Conservation (phyloP, 345 rosid species). For the Ceriops tagal region DNA sequence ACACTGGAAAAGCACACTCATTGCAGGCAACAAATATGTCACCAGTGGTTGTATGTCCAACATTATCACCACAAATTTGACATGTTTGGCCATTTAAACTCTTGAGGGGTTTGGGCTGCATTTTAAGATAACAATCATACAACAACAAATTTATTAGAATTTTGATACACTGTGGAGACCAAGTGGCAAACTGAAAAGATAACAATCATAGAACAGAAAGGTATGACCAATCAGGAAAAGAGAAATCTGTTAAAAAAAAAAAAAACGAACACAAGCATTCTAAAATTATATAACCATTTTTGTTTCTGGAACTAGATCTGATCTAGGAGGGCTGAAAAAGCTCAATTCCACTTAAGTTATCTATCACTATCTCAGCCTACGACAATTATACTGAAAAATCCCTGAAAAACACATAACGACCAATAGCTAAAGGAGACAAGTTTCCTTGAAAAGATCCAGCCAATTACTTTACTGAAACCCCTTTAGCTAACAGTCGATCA, state of each 20-base stretch:
- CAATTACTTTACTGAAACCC: not conserved
- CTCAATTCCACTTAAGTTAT: not conserved
- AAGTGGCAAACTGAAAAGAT: not conserved
- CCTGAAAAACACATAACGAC: not conserved
- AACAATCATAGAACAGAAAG: not conserved
- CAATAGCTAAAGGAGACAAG: not conserved
- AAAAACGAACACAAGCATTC: not conserved
- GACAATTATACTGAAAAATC: not conserved
- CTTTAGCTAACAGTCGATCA: not conserved
- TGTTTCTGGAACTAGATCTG: not conserved
- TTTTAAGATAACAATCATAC: not conserved
- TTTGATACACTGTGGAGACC: not conserved
- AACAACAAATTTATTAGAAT: conserved; percentile 19
- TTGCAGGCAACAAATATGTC: conserved; percentile 96
- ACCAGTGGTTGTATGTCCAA: conserved; percentile 55
- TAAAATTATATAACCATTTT: not conserved
- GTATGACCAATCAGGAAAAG: no score
- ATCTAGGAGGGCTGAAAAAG: not conserved
- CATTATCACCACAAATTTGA: conserved; percentile 94
- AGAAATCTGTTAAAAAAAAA: not conserved
- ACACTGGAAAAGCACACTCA: conserved; percentile 99
- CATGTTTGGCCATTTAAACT: conserved; percentile 70
- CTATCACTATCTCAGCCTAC: not conserved
- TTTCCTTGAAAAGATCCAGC: not conserved
- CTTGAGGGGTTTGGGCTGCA: conserved; percentile 89